Base-by-base conservation (phyloP, 306 rosid species). In the Vigna trinervia region DNA sequence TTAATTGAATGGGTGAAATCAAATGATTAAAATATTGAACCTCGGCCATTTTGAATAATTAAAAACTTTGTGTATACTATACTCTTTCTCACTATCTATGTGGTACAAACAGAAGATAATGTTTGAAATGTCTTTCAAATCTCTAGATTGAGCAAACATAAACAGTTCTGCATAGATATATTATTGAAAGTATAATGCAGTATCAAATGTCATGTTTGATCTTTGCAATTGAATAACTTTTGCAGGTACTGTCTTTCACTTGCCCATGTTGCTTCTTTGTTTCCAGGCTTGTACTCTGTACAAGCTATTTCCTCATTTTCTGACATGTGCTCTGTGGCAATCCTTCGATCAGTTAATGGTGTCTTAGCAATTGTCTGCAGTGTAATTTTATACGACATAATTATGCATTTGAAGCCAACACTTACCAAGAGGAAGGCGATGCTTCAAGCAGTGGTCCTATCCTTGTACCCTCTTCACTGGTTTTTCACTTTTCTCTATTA, bases 221-320 rank as follows among this genome's bases (percentile, higher is more conserved):
- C 61, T 77, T 72, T 78, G 63, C 77, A 36, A 74, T 71, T 20
- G 72, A 45, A 80, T 62, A 73, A 71, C 70, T 86, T 79, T 73
- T 89, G 91, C 91, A 96, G 98, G 98, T 96, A 92, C 88, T 89
- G 82, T 91, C 90, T 96, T 91, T 96, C 98, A 76, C 93, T 92
- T 54, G 98, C 89, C 86, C 90, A 96, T 84, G 85, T 86, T 87
- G 93, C 96, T 83, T 96, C 82, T 87, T 81, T 92, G 96, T 89
- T 92, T 89, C 97, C 92, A 82, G 96, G 89, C 80, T 75, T 84
- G 81, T 82, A 58, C 15, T 58, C 45, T 17, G 45, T 82, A 46
- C 71, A 72, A 74, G 85, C 83, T 53, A 87, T 80, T 71, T 65
- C 88, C 39, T 87, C 96, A 22, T 85, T 92, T 78, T 78, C 87